phyloP scores from a whole-genome alignment of 2,329 filamentous ascomycete species.

The Capronia epimyces region DNA sequence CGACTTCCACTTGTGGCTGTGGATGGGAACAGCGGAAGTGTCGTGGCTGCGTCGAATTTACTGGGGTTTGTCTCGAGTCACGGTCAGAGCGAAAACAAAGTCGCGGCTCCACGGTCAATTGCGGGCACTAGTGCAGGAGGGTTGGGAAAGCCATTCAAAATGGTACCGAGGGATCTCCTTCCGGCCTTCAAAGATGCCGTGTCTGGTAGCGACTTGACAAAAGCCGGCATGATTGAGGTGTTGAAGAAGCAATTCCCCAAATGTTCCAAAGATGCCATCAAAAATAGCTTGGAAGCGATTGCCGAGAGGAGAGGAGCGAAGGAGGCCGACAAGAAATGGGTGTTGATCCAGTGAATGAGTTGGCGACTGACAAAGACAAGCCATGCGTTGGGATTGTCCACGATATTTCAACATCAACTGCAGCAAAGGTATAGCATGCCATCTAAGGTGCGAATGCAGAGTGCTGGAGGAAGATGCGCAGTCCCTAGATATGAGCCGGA shows the following conservation, averaged over 20 bases:
- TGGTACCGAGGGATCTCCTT: conserved; percentile 56
- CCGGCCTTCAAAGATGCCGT: conserved; percentile 65
- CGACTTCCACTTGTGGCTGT: conserved; percentile 27
- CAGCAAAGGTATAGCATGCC: too few relatives aligned
- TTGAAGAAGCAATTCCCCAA: conserved; percentile 70
- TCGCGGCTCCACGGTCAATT: neutral
- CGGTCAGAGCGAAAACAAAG: conserved; percentile 7
- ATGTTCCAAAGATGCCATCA: conserved; percentile 64
- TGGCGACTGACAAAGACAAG: too few relatives aligned
- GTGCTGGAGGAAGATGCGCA: too few relatives aligned
- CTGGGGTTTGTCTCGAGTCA: neutral
- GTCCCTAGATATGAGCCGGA: too few relatives aligned
- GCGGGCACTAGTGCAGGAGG: neutral
- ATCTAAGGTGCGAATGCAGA: too few relatives aligned
- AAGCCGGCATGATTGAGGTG: conserved; percentile 67
- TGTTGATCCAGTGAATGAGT: conserved; percentile 32
- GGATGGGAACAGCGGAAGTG: conserved; percentile 18
- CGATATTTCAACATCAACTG: too few relatives aligned
- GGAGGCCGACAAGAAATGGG: conserved; percentile 62
- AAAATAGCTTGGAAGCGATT: conserved; percentile 61
- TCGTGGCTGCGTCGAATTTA: neutral
- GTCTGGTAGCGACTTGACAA: conserved; percentile 65
- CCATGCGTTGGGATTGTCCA: too few relatives aligned
- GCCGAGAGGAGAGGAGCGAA: conserved; percentile 60
- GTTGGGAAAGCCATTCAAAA: conserved; percentile 22